phyloP scores from a whole-genome alignment of 768 basidiomycete genomes.

The Bullera alba region DNA sequence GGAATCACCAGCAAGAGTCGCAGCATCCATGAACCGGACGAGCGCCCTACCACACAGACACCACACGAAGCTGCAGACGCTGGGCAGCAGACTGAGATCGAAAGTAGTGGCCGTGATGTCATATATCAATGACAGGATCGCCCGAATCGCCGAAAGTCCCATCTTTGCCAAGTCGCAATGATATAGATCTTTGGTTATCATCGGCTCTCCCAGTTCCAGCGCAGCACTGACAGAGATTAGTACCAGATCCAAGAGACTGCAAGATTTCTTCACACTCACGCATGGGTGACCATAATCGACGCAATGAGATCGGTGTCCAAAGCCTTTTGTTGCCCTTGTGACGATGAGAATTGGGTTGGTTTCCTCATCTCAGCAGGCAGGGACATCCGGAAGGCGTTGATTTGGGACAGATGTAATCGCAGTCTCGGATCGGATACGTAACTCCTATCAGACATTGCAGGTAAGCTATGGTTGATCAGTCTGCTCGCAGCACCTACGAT shows the following conservation, averaged over 20 bases:
- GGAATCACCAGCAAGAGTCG: slow-evolving; percentile 18
- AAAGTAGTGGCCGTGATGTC: slow-evolving; percentile 35
- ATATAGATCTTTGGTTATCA: slow-evolving; percentile 28
- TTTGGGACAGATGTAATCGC: slow-evolving; percentile 20
- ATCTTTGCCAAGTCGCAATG: slow-evolving; percentile 28
- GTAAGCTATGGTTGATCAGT: neutral
- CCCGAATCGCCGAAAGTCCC: slow-evolving; percentile 24
- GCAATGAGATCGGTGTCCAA: slow-evolving; percentile 24
- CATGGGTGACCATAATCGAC: slow-evolving; percentile 22
- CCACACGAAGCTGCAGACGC: slow-evolving; percentile 17
- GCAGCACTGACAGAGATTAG: slow-evolving; percentile 13
- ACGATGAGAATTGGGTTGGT: slow-evolving; percentile 12
- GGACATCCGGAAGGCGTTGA: slow-evolving; percentile 29
- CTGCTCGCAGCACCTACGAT: slow-evolving; percentile 8
- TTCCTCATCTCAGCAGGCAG: slow-evolving; percentile 26
- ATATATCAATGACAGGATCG: slow-evolving; percentile 34
- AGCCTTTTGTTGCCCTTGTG: neutral
- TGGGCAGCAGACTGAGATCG: slow-evolving; percentile 30
- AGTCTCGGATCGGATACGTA: slow-evolving; percentile 13
- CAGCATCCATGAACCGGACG: slow-evolving; percentile 28
- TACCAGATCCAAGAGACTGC: slow-evolving; percentile 3
- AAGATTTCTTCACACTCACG: neutral
- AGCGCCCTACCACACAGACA: slow-evolving; percentile 14
- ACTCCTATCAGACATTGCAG: neutral
- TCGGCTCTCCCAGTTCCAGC: slow-evolving; percentile 24